Evolutionary conservation across 495 filamentous ascomycete genomes (phyloP), one percentile per base, ranked within the genome.

Genomic region (Penicillium turbatum): DNA sequence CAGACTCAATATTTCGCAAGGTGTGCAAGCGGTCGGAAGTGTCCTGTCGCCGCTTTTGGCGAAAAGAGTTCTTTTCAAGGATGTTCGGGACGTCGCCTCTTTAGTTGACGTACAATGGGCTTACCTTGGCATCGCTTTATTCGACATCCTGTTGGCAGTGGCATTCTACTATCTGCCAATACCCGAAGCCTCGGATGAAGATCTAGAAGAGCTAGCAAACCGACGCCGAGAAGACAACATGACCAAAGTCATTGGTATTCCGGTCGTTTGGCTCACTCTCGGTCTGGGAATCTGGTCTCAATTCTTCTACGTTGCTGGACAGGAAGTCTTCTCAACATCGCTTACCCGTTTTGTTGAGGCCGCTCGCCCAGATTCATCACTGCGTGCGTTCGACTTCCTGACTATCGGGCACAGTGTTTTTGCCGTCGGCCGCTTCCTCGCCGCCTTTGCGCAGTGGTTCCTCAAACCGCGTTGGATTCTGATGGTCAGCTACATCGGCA

Each of bases 61-160:
- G 13, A 72, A 81, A 56, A 73, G 77, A 34, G 84, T 84, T 15
- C 77, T 87, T 7, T 86, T 87, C 67, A 71, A 73, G 37, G 63
- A 68, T 46, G 72, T 81, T 16, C 61, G 64, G 6, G 69, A 77
- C 46, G 80, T 79, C 7, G 71, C 79, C 0, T 78, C 79, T 16
- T 65, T 88, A 11, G 78, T 86, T 17, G 74, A 85, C 51, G 81
- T 86, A 1, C 86, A 89, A 63, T 89, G 86, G 86, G 77, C 84
- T 13, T 88, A 87, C 49, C 80, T 89, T 5, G 85, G 80, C 34
- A 86, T 86, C 44, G 76, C 82, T 2, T 70, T 88, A 1, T 86
- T 87, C 59, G 83, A 79, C 43, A 72, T 86, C 13, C 63, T 85
- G 6, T 72, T 89, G 1, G 85, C 85, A 7, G 70, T 86, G 11